Base-by-base conservation (phyloP, 2,329 filamentous ascomycete genomes). In the Capronia americana region DNA sequence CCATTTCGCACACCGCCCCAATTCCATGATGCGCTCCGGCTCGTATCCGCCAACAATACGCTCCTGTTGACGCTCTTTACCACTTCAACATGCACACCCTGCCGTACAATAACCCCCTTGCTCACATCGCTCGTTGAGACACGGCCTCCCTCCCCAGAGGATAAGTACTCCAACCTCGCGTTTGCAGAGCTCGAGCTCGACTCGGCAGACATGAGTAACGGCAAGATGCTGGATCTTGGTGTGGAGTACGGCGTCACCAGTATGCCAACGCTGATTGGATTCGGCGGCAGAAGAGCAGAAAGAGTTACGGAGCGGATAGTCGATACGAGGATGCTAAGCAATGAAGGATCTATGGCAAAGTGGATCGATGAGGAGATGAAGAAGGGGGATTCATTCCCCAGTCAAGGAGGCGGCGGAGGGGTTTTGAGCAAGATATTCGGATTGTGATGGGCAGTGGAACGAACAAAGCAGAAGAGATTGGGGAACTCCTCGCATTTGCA, bases 181-280 rank as follows among this genome's bases (percentile, higher is more conserved):
- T 69, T 73, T 48, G 71, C 71, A 20, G 71, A 73, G 53, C 51
- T 73, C 10, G 68, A 72, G 51, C 64, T 73, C 14, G 71, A 73
- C 57, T 68, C 64, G 28, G 68, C 71, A 20, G 71, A 72, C 61
- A 84, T n/a, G n/a, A 68, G 66, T 41, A 66, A 70, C 59, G 71
- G 70, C 38, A 68, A 57, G n/a, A 72, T 73, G 70, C 67, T 69
- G 54, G 69, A 72, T 55, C 28, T 71, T 38, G 71, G 70, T 1
- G 67, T 73, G 30, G 69, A 71, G 61, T 73, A 68, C 24, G 71
- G 70, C 12, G 67, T 73, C n/a, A 70, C 64, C 6, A 72, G 70
- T 51, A 66, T 73, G 67, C 71, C 71, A 17, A 73, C 70, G 0
- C 38, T 73, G 46, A 69, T 73, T 8, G 71, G 71, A 4, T 73